These are phyloP conservation scores for Schrenkiella parvula DNA, from an alignment of 345 rosid species.

Conservation along the genomic window DNA sequence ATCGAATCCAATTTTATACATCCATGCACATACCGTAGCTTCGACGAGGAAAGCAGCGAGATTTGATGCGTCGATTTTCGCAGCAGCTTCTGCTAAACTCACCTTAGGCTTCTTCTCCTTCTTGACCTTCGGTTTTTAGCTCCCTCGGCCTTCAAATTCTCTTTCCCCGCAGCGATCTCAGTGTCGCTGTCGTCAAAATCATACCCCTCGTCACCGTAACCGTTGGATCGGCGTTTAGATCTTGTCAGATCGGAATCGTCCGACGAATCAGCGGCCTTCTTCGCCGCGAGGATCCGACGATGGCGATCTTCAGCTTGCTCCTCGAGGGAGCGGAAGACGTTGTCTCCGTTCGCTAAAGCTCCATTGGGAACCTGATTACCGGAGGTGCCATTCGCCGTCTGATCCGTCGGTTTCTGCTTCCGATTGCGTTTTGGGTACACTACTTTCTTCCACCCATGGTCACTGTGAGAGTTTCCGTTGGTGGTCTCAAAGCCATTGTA, in stretches of 20 bases:
- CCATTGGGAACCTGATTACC: conserved; percentile 15
- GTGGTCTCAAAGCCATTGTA: conserved; percentile 32
- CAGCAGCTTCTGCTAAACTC: conserved; percentile 51
- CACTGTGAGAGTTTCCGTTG: conserved; percentile 31
- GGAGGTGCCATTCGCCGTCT: conserved; percentile 18
- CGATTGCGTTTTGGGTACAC: conserved; percentile 55
- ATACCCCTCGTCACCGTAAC: conserved; percentile 30
- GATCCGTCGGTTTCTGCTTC: conserved; percentile 40
- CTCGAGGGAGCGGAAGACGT: conserved; percentile 47
- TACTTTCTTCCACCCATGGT: conserved; percentile 75
- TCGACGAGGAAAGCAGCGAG: conserved; percentile 49
- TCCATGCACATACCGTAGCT: conserved; percentile 29
- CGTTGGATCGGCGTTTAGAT: conserved; percentile 35
- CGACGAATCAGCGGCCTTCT: conserved; percentile 15
- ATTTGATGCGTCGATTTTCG: conserved; percentile 46
- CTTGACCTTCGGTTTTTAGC: conserved; percentile 43
- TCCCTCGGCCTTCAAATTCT: conserved; percentile 36
- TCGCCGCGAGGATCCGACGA: conserved; percentile 37
- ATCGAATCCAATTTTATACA: background rate
- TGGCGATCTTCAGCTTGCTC: conserved; percentile 50
- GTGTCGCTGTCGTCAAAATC: conserved; percentile 39
- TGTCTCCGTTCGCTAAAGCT: conserved; percentile 26
- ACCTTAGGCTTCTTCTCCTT: conserved; percentile 65
- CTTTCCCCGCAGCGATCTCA: conserved; percentile 20
- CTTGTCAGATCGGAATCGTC: background rate